These are phyloP conservation scores for Nidula niveotomentosa DNA, from an alignment of 1,284 basidiomycete genomes.

Conservation along the genomic window DNA sequence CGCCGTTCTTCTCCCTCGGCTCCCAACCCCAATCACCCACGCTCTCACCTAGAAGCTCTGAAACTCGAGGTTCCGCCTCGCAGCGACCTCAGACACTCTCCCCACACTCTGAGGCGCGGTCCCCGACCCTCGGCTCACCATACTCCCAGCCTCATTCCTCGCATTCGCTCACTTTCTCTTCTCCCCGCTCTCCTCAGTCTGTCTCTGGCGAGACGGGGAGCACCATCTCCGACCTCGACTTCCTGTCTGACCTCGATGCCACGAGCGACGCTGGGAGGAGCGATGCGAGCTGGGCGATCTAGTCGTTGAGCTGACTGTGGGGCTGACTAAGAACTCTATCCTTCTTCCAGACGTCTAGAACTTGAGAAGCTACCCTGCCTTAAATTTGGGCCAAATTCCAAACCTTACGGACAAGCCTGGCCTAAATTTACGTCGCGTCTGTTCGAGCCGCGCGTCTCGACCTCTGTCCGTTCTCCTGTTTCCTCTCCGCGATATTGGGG, in stretches of 20 bases:
- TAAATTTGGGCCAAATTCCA: too few species aligned
- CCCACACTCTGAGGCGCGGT: not conserved
- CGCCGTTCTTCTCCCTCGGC: not conserved
- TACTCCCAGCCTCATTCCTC: not conserved
- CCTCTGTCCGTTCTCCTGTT: too few species aligned
- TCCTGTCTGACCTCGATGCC: not conserved
- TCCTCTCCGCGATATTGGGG: too few species aligned
- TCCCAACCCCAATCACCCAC: not conserved
- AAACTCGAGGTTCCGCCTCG: too few species aligned
- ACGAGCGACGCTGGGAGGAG: not conserved
- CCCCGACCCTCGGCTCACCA: not conserved
- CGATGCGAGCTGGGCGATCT: not conserved
- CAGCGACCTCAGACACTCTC: not conserved
- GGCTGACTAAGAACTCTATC: too few species aligned
- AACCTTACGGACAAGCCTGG: too few species aligned
- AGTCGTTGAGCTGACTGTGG: too few species aligned
- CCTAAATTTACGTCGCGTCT: too few species aligned
- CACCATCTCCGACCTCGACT: not conserved
- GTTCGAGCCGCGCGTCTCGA: too few species aligned
- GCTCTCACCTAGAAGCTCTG: not conserved
- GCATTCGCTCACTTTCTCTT: not conserved
- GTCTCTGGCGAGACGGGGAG: not conserved
- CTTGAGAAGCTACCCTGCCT: too few species aligned
- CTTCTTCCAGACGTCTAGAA: too few species aligned
- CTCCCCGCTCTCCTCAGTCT: not conserved